Conservation (phyloP, 2,329 filamentous ascomycete species). For the Colletotrichum caudatum region DNA sequence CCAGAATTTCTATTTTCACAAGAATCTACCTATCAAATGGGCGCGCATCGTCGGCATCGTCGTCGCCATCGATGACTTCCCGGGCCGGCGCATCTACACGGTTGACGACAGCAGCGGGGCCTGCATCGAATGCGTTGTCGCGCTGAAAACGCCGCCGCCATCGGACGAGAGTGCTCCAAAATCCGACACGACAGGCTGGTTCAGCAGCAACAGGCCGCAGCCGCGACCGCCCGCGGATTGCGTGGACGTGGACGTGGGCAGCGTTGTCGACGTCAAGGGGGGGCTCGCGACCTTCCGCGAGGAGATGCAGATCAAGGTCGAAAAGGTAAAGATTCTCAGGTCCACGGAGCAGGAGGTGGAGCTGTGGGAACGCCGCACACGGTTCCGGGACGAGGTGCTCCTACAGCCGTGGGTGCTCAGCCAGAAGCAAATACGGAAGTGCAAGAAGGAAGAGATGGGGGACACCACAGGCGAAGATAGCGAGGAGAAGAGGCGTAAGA, state of each 20-base stretch:
- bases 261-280: conserved; percentile 69
- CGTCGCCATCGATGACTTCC: conserved; percentile 69
- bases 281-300: conserved; percentile 60
- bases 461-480: conserved; percentile 55
- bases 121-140: conserved; percentile 63
- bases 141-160: conserved; percentile 42
- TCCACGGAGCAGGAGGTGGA: conserved; percentile 68
- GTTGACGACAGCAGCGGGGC: conserved; percentile 75
- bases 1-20: conserved; percentile 73
- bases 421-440: conserved; percentile 61
- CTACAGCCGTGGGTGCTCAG: conserved; percentile 67
- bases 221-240: conserved; percentile 42
- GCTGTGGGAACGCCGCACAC: conserved; percentile 68
- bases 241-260: conserved; percentile 61
- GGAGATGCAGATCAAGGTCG: conserved; percentile 64
- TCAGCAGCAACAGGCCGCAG: conserved; percentile 21
- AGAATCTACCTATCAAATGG: conserved; percentile 83
- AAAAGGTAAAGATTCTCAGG: conserved; percentile 60
- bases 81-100: conserved; percentile 62
- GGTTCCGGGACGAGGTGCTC: conserved; percentile 65
- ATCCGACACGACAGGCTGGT: conserved; percentile 1
- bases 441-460: conserved; percentile 52
- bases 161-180: conserved; percentile 9
- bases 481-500: conserved; percentile 41
- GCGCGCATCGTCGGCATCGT: conserved; percentile 78